Conservation (phyloP, 441 rosid species). For the Erodium texanum region DNA sequence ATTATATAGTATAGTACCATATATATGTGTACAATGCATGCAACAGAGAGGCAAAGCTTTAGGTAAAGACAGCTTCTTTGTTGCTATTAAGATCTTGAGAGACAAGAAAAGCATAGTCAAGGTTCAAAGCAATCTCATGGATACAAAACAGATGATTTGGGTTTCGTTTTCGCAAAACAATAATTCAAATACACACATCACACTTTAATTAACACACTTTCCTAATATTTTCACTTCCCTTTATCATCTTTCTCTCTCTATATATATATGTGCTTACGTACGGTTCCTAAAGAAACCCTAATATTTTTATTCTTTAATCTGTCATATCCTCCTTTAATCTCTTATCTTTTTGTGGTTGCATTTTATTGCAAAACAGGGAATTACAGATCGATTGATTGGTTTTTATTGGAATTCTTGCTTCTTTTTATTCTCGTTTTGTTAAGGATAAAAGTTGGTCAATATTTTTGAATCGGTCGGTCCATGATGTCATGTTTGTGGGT, state of each 20-base stretch:
- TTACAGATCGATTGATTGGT: not conserved
- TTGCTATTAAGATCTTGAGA: constrained; percentile 30
- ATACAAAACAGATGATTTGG: not conserved
- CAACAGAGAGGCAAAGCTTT: too few relatives aligned
- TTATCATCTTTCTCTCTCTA: not conserved
- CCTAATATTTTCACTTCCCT: not conserved
- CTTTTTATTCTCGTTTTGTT: too few relatives aligned
- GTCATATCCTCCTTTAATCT: too few relatives aligned
- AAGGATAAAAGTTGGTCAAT: not conserved
- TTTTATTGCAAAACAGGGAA: not conserved
- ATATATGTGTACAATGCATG: too few relatives aligned
- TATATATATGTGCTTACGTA: too few relatives aligned
- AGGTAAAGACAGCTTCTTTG: constrained; percentile 22
- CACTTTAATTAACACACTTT: not conserved
- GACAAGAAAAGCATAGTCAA: constrained; percentile 74
- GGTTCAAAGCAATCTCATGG: constrained; percentile 31
- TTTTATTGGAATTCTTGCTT: not conserved
- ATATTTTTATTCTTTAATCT: too few relatives aligned
- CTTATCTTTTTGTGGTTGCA: not conserved
- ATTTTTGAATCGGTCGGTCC: not conserved
- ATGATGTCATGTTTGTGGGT: too few relatives aligned
- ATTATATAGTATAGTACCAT: too few relatives aligned
- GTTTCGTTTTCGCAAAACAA: not conserved
- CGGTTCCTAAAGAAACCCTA: too few relatives aligned
- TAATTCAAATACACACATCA: not conserved